Evolutionary conservation across 2,329 filamentous ascomycete species (phyloP), one percentile per base, ranked within the genome.

Genomic region (Kalmusia sp.): DNA sequence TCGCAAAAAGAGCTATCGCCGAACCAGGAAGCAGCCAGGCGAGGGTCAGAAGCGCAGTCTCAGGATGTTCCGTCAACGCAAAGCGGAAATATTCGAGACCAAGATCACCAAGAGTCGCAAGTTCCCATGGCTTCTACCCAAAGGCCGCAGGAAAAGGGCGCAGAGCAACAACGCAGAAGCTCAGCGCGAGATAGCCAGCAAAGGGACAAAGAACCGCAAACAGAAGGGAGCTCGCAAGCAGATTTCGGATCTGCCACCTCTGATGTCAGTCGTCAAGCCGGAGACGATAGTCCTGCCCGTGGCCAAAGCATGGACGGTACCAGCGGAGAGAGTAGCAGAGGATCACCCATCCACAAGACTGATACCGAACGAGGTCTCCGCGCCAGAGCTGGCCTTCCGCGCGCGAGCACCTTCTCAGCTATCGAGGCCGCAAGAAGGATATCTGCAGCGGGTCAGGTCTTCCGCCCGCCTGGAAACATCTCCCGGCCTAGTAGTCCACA

Each of bases 191-290:
- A 19, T 19, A 27, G 30, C 17, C 31, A 50, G 45, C 11, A 24
- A 39, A 34, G 35, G 30, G 15, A 15, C 28, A 15, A 45, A 47
- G 39, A 39, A 30, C 30, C 28, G 38, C 22, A 52, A 35, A 30
- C 54, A 51, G 24, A 48, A 17, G 50, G 49, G 46, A 48, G 24
- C 43, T 34, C 51, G 33, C 28, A 52, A 30, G 54, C 54, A 53
- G 28, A 47, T 49, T 54, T 15, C 49, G 34, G 46, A 31, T 19
- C 49, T 54, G 28, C 35, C 51, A 31, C 17, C 57, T 44, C 50
- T 38, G 31, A 50, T 4, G 22, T 41, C 43, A 28, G 9, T 22
- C 19, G 34, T 34, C 33, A 56, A 50, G 25, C 33, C 34, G 25
- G 46, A 46, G 28, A 34, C 37, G 21, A 27, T 34, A 52, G 52